A percentile compares a stretch with the other conserved stretches of the same genome.
Evolutionary conservation across 768 basidiomycete genomes (phyloP).

Genomic region (Clavaria fumosa): DNA sequence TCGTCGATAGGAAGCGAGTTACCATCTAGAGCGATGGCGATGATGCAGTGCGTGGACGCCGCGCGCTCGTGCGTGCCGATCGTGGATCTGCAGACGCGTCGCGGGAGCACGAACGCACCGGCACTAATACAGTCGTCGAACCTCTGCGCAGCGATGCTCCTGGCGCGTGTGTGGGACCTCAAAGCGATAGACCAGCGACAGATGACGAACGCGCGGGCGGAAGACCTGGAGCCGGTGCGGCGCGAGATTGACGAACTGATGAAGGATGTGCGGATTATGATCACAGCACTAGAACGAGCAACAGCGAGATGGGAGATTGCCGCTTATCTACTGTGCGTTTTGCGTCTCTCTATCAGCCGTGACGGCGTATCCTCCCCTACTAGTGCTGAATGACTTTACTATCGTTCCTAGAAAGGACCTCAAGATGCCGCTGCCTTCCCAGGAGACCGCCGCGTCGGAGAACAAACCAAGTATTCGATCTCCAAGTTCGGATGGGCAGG

Average conservation of each 20-base stretch:
- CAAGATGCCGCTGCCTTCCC: neutral
- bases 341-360: too few species aligned
- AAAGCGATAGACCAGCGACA: slow-evolving; percentile 29
- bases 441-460: too few species aligned
- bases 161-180: slow-evolving; percentile 44
- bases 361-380: neutral
- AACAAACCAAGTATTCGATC: too few species aligned
- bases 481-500: too few species aligned
- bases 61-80: slow-evolving; percentile 47
- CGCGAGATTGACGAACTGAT: slow-evolving; percentile 22
- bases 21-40: slow-evolving; percentile 34
- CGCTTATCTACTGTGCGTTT: slow-evolving; percentile 20
- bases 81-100: slow-evolving; percentile 30
- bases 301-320: slow-evolving; percentile 22
- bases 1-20: slow-evolving; percentile 15
- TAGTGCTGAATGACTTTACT: neutral
- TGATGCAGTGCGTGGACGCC: slow-evolving; percentile 47
- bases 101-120: slow-evolving; percentile 28
- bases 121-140: slow-evolving; percentile 31
- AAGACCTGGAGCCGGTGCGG: slow-evolving; percentile 20
- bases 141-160: slow-evolving; percentile 34
- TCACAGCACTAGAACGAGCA: slow-evolving; percentile 26
- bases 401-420: neutral
- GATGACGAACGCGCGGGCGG: slow-evolving; percentile 14
- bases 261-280: slow-evolving; percentile 25